These are phyloP conservation scores for Mycena kentingensis DNA, from an alignment of 768 basidiomycete genomes.

Conservation along the genomic window DNA sequence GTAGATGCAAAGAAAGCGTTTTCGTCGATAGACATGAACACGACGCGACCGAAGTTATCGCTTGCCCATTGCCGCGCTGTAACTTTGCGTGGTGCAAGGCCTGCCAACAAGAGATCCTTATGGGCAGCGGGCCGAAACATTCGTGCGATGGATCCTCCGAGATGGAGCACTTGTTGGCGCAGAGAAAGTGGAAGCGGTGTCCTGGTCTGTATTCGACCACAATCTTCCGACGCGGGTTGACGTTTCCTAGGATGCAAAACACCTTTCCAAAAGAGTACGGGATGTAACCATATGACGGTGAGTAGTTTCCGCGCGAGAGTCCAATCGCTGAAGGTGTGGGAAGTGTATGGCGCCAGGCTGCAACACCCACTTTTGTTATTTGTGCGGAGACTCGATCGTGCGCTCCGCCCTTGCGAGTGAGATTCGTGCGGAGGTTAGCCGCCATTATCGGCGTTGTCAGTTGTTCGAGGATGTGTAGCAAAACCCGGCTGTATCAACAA, in stretches of 20 bases:
- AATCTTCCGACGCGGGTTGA: background rate
- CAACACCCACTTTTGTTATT: conserved; percentile 61
- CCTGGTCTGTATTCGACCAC: conserved; percentile 41
- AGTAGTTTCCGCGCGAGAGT: conserved; percentile 23
- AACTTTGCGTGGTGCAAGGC: conserved; percentile 60
- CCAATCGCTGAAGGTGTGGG: conserved; percentile 1
- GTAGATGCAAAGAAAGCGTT: conserved; percentile 50
- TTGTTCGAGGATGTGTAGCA: conserved; percentile 36
- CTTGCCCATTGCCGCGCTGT: conserved; percentile 53
- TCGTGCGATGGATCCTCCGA: conserved; percentile 63
- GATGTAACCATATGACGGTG: conserved; percentile 64
- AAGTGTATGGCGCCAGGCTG: conserved; percentile 62
- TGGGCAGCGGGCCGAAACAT: conserved; percentile 44
- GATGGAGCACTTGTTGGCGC: conserved; percentile 51
- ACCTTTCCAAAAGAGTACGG: conserved; percentile 51
- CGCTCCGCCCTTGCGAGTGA: conserved; percentile 35
- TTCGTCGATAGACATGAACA: conserved; percentile 56
- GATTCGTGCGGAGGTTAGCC: conserved; percentile 30
- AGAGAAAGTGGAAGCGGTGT: conserved; percentile 66
- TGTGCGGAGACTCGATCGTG: conserved; percentile 50
- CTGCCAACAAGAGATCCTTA: conserved; percentile 49
- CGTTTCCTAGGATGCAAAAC: conserved; percentile 44
- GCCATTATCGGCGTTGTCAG: conserved; percentile 36
- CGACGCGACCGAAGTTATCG: conserved; percentile 38
- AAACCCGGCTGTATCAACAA: too few relatives aligned